These are phyloP conservation scores for Sclerotinia subarctica DNA, from an alignment of 2,329 filamentous ascomycete species.

Conservation along the genomic window DNA sequence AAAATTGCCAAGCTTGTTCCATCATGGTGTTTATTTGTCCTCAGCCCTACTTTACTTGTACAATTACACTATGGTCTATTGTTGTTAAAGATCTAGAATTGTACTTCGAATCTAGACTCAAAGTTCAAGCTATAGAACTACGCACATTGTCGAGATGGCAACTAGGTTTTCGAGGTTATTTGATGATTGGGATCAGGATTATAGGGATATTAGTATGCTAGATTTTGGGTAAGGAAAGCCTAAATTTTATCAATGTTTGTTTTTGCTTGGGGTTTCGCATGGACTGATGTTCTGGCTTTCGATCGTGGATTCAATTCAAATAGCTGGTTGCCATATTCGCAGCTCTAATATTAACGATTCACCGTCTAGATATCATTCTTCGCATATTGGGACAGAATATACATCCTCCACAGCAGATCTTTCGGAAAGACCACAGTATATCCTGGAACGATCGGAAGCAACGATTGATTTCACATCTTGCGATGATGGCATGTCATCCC, in stretches of 20 bases:
- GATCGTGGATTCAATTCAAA: not conserved
- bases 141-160: constrained; percentile 1
- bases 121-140: not conserved
- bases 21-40: not conserved
- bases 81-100: not conserved
- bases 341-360: not conserved
- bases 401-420: constrained; percentile 12
- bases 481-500: constrained; percentile 7
- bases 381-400: not conserved
- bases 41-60: not conserved
- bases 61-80: not conserved
- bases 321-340: not conserved
- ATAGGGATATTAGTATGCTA: constrained; percentile 17
- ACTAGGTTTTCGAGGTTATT: constrained; percentile 22
- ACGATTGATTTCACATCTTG: not conserved
- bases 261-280: too few relatives aligned
- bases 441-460: not conserved
- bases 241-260: not conserved
- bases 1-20: not conserved
- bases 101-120: not conserved
- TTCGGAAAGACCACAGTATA: not conserved
- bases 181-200: constrained; percentile 20
- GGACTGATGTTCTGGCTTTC: too few relatives aligned
- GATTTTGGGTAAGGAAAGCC: constrained; percentile 12
- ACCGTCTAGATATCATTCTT: constrained; percentile 2